Evolutionary conservation across 805 yeast genomes (phyloP).

Genomic region (Pichia californica): DNA sequence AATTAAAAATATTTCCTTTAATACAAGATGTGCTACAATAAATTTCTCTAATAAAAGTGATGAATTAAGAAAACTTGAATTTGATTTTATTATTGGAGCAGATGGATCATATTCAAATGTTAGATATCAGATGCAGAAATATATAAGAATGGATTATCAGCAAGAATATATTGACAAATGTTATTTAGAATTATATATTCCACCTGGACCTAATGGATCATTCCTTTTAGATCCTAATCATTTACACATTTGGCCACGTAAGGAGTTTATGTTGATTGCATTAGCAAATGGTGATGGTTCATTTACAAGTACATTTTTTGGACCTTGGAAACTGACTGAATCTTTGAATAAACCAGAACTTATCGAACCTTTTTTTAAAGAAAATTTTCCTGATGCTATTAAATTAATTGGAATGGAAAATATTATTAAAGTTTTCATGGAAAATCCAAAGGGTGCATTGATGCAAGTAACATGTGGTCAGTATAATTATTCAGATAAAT

Average conservation of each 20-base stretch:
- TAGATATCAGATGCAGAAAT: conserved; percentile 60
- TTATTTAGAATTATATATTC: conserved; percentile 74
- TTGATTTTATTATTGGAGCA: conserved; percentile 69
- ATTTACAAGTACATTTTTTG: conserved; percentile 85
- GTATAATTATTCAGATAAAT: conserved; percentile 57
- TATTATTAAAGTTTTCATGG: conserved; percentile 38
- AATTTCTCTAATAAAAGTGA: neutral
- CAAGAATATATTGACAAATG: conserved; percentile 82
- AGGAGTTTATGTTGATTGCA: conserved; percentile 82
- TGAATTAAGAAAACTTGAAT: conserved; percentile 16
- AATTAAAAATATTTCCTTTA: conserved; percentile 33
- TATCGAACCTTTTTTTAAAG: conserved; percentile 43
- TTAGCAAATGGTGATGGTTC: conserved; percentile 80
- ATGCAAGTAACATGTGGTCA: conserved; percentile 66
- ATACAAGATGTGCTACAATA: conserved; percentile 9
- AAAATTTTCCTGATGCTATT: conserved; percentile 70
- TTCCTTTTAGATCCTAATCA: conserved; percentile 65
- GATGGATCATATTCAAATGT: conserved; percentile 82
- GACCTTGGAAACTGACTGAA: conserved; percentile 66
- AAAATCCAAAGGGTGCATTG: conserved; percentile 71
- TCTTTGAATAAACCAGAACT: conserved; percentile 38
- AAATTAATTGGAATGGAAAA: conserved; percentile 55
- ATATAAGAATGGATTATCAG: conserved; percentile 57
- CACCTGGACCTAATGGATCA: conserved; percentile 39
- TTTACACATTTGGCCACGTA: conserved; percentile 90